These are phyloP conservation scores for Porphyrellus cyaneotinctus DNA, from an alignment of 768 basidiomycete species.

Conservation along the genomic window DNA sequence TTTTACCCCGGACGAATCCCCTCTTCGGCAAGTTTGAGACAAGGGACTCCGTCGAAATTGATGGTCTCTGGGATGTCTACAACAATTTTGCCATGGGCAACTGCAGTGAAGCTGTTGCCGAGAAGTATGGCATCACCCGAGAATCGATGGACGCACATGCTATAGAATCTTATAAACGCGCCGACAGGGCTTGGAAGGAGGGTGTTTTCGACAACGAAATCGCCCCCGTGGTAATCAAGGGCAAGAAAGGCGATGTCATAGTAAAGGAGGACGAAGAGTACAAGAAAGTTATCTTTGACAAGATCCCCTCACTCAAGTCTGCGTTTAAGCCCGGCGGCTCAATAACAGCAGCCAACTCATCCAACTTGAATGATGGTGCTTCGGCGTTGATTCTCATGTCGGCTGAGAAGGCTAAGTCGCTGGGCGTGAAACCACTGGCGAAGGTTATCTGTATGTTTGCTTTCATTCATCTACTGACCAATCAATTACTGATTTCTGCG, in stretches of 20 bases:
- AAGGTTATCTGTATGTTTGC: slow-evolving; percentile 79
- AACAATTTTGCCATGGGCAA: slow-evolving; percentile 98
- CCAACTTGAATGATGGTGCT: slow-evolving; percentile 92
- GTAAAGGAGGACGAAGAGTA: slow-evolving; percentile 97
- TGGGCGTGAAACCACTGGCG: slow-evolving; percentile 90
- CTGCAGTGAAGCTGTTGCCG: slow-evolving; percentile 86
- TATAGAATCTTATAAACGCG: slow-evolving; percentile 92
- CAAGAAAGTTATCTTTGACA: slow-evolving; percentile 94
- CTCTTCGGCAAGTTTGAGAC: slow-evolving; percentile 86
- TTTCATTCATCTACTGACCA: not conserved
- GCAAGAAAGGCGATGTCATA: slow-evolving; percentile 89
- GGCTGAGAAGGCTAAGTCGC: slow-evolving; percentile 85
- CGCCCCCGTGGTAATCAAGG: slow-evolving; percentile 84
- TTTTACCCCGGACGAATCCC: slow-evolving; percentile 76
- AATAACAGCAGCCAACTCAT: slow-evolving; percentile 97
- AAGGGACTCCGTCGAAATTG: slow-evolving; percentile 82
- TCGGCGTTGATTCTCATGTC: slow-evolving; percentile 94
- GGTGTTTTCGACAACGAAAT: slow-evolving; percentile 87
- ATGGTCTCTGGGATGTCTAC: slow-evolving; percentile 96
- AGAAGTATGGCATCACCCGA: slow-evolving; percentile 77
- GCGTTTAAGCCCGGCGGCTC: slow-evolving; percentile 86
- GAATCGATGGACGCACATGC: slow-evolving; percentile 89
- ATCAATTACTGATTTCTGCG: slow-evolving; percentile 6
- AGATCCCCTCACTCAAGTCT: slow-evolving; percentile 82
- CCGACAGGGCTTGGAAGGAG: slow-evolving; percentile 84